phyloP scores from a whole-genome alignment of 2,329 filamentous ascomycete genomes.

The Arthrobotrys pseudoclavata region DNA sequence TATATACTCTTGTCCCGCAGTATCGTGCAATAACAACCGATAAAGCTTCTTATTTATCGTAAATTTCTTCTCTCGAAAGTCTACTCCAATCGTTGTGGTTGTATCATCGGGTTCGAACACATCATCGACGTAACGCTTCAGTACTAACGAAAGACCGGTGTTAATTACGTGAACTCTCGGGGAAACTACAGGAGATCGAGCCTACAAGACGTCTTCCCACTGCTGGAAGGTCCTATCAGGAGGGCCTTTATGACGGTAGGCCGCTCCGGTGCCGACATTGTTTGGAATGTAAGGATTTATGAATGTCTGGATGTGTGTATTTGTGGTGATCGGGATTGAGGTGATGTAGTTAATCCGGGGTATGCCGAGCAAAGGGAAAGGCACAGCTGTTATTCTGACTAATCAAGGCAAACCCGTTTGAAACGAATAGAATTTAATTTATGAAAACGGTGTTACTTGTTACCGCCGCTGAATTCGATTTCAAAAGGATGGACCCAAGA shows the following conservation, averaged over 20 bases:
- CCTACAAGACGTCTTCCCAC: slow-evolving; percentile 72
- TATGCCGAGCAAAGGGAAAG: not conserved
- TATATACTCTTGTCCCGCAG: slow-evolving; percentile 65
- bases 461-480: no score
- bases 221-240: slow-evolving; percentile 72
- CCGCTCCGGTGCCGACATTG: slow-evolving; percentile 47
- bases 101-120: slow-evolving; percentile 72
- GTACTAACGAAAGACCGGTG: slow-evolving; percentile 65
- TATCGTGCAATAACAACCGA: slow-evolving; percentile 71
- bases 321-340: slow-evolving; percentile 5
- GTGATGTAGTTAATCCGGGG: slow-evolving; percentile 19
- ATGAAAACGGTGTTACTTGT: no score
- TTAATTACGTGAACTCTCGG: slow-evolving; percentile 11
- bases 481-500: not conserved
- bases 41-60: slow-evolving; percentile 71
- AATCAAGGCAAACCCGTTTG: not conserved
- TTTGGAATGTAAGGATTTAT: not conserved
- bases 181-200: slow-evolving; percentile 44
- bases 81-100: slow-evolving; percentile 72
- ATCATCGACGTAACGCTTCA: slow-evolving; percentile 72
- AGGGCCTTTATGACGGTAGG: slow-evolving; percentile 71
- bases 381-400: not conserved
- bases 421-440: not conserved
- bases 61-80: slow-evolving; percentile 73
- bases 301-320: not conserved